Evolutionary conservation across 2,329 filamentous ascomycete species (phyloP).

Genomic region (Samsoniella hepiali): DNA sequence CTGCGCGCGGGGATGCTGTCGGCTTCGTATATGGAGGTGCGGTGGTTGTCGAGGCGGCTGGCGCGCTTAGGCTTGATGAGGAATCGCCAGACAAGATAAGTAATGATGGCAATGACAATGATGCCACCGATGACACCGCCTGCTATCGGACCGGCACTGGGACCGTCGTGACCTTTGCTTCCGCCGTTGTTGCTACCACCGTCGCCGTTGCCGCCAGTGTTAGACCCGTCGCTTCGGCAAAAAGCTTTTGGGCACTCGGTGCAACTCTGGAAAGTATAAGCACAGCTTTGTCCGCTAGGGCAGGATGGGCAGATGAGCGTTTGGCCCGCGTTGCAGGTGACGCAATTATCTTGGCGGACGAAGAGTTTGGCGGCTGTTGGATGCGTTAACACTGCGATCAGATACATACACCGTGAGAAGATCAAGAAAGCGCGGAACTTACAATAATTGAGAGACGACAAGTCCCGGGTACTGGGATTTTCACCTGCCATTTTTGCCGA

Average conservation of each 20-base stretch:
- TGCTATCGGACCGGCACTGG: constrained; percentile 80
- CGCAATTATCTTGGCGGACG: constrained; percentile 42
- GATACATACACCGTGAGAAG: not conserved
- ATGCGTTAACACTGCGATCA: not conserved
- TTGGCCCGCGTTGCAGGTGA: constrained; percentile 43
- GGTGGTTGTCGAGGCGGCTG: constrained; percentile 35
- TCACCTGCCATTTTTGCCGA: constrained; percentile 1
- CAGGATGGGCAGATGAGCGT: constrained; percentile 46
- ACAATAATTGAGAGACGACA: constrained; percentile 17
- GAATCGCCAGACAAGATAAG: constrained; percentile 83
- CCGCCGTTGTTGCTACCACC: constrained; percentile 35
- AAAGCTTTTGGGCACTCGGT: constrained; percentile 45
- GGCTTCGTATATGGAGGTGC: constrained; percentile 52
- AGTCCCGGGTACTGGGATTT: not conserved
- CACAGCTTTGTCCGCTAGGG: constrained; percentile 40
- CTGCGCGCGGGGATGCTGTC: constrained; percentile 45
- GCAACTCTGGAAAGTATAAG: constrained; percentile 45
- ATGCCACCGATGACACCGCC: constrained; percentile 88
- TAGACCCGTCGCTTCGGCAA: constrained; percentile 38
- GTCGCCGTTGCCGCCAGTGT: constrained; percentile 20
- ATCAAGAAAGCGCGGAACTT: not conserved
- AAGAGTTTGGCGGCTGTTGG: constrained; percentile 29
- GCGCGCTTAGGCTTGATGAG: constrained; percentile 77
- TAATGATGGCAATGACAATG: constrained; percentile 66
- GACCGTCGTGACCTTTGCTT: constrained; percentile 39